Conservation (phyloP, 2,329 filamentous ascomycete genomes). For the Paecilomyces sp. region DNA sequence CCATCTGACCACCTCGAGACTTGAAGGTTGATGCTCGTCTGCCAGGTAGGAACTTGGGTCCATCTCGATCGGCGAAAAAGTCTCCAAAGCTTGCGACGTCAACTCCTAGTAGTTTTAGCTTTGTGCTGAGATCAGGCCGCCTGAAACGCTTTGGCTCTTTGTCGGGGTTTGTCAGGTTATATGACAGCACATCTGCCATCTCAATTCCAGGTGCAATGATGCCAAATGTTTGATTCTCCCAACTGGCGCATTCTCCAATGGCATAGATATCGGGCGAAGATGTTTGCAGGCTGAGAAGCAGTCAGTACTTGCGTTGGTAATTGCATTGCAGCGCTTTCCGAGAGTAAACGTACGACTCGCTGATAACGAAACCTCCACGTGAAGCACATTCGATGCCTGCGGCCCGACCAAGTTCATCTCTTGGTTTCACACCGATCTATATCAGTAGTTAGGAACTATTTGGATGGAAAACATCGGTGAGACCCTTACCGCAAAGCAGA, state of each 20-base stretch:
- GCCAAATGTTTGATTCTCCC: constrained; percentile 79
- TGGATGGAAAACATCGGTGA: background rate
- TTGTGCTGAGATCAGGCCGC: constrained; percentile 80
- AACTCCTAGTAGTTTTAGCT: constrained; percentile 80
- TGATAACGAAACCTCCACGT: constrained; percentile 62
- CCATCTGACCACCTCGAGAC: constrained; percentile 27
- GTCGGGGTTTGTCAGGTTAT: constrained; percentile 77
- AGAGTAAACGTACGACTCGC: constrained; percentile 24
- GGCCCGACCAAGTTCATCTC: constrained; percentile 66
- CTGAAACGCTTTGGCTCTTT: constrained; percentile 67
- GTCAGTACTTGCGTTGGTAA: background rate
- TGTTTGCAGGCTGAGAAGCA: constrained; percentile 50
- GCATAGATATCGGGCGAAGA: constrained; percentile 70
- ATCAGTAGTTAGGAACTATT: constrained; percentile 4
- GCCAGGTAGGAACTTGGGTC: constrained; percentile 65
- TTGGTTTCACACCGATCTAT: constrained; percentile 69
- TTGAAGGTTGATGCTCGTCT: constrained; percentile 30
- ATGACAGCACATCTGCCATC: constrained; percentile 86
- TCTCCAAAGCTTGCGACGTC: constrained; percentile 92
- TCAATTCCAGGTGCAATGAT: constrained; percentile 85
- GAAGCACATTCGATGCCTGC: constrained; percentile 67
- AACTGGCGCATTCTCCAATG: constrained; percentile 85
- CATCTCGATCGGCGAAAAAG: constrained; percentile 84
- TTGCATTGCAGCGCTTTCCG: no score
- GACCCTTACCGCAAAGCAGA: constrained; percentile 66